Evolutionary conservation across 768 basidiomycete genomes (phyloP).

Genomic region (Wakefieldia striispora): DNA sequence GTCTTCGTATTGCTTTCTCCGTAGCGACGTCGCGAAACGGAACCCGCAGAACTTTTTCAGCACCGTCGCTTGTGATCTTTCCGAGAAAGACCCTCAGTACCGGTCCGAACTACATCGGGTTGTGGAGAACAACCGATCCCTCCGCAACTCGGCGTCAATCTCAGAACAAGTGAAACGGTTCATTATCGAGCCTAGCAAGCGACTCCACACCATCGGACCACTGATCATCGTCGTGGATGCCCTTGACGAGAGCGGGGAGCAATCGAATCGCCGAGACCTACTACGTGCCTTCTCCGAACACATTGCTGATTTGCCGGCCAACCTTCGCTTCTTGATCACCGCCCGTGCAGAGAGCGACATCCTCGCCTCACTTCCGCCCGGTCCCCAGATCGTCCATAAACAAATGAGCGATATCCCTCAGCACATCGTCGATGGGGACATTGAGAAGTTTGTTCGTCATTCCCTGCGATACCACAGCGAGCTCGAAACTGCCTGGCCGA

Average conservation of each 20-base stretch:
- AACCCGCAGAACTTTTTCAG: slow-evolving; percentile 29
- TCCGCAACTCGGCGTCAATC: slow-evolving; percentile 16
- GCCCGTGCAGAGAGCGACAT: slow-evolving; percentile 28
- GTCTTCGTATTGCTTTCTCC: slow-evolving; percentile 32
- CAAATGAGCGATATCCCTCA: slow-evolving; percentile 13
- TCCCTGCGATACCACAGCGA: slow-evolving; percentile 6
- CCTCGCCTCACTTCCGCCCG: slow-evolving; percentile 5
- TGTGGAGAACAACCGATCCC: slow-evolving; percentile 22
- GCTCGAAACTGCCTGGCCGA: slow-evolving; percentile 17
- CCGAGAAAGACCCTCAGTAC: slow-evolving; percentile 31
- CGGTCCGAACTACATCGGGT: slow-evolving; percentile 12
- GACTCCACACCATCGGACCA: slow-evolving; percentile 28
- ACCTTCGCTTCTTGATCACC: slow-evolving; percentile 28
- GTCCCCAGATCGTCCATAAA: slow-evolving; percentile 9
- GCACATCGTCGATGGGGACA: slow-evolving; percentile 14
- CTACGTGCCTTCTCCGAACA: slow-evolving; percentile 18
- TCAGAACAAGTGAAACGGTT: slow-evolving; percentile 29
- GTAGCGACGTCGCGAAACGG: slow-evolving; percentile 11
- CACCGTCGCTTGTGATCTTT: slow-evolving; percentile 34
- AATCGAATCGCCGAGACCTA: slow-evolving; percentile 14
- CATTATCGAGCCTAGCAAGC: slow-evolving; percentile 24
- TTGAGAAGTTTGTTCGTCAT: slow-evolving; percentile 14
- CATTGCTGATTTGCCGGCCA: slow-evolving; percentile 16
- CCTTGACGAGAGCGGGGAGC: slow-evolving; percentile 29
- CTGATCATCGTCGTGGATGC: slow-evolving; percentile 36